phyloP scores from a whole-genome alignment of 768 basidiomycete genomes.

The Erythrobasidium yunnanense region DNA sequence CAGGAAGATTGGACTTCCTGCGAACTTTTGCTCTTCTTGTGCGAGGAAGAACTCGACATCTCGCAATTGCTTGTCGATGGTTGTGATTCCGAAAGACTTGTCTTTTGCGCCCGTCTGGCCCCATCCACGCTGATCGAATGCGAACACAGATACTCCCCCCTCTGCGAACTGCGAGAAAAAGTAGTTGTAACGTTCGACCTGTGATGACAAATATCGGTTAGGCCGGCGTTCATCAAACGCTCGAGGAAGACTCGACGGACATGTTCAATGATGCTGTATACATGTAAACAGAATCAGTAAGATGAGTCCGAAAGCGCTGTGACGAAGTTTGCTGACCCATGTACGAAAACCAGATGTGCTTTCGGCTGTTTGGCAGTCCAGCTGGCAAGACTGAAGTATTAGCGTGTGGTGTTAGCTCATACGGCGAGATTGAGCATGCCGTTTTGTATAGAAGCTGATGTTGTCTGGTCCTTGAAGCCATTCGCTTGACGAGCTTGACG shows the following conservation, averaged over 20 bases:
- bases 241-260: background rate
- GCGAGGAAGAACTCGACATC: slow-evolving; percentile 34
- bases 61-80: slow-evolving; percentile 28
- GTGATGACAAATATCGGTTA: background rate
- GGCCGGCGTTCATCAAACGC: background rate
- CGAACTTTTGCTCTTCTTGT: background rate
- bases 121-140: slow-evolving; percentile 37
- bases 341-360: slow-evolving; percentile 20
- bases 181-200: slow-evolving; percentile 34
- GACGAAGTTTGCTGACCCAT: background rate
- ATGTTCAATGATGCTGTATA: slow-evolving; percentile 13
- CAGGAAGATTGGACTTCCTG: slow-evolving; percentile 28
- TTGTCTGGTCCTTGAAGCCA: background rate
- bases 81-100: slow-evolving; percentile 29
- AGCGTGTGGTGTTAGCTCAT: background rate
- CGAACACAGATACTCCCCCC: slow-evolving; percentile 32
- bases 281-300: background rate
- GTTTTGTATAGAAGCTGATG: slow-evolving; percentile 4
- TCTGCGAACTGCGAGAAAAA: slow-evolving; percentile 32
- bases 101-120: slow-evolving; percentile 31
- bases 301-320: background rate
- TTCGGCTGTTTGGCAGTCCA: background rate
- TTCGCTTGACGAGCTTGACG: background rate
- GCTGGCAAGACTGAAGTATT: background rate
- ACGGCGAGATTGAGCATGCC: background rate